Evolutionary conservation across 192 early-diverging fungal species (phyloP).

Genomic region (Funneliformis geosporum): DNA sequence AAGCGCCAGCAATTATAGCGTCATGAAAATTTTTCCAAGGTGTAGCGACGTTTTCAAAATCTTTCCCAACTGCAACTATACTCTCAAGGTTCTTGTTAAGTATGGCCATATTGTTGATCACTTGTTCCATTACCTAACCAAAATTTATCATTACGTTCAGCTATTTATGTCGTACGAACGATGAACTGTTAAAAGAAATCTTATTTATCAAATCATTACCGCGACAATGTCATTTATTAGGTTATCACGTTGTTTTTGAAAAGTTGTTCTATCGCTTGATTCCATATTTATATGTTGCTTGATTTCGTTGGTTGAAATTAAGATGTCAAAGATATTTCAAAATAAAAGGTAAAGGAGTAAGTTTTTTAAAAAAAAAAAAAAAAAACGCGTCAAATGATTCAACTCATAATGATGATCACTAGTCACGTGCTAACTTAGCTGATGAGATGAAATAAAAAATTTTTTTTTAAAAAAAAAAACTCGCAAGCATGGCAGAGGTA

Average conservation of each 20-base stretch:
- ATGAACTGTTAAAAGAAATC: too few relatives aligned
- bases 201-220: not conserved
- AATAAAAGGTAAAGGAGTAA: too few relatives aligned
- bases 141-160: not conserved
- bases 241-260: slow-evolving; percentile 7
- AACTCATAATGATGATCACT: too few relatives aligned
- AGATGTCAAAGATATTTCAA: too few relatives aligned
- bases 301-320: not conserved
- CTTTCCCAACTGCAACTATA: slow-evolving; percentile 51
- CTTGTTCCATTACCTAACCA: slow-evolving; percentile 46
- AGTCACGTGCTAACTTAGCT: too few relatives aligned
- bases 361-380: too few relatives aligned
- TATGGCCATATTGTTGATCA: slow-evolving; percentile 47
- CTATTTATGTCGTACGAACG: too few relatives aligned
- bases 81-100: slow-evolving; percentile 56
- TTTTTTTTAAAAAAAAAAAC: not conserved
- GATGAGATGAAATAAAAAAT: not conserved
- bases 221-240: not conserved
- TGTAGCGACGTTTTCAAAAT: slow-evolving; percentile 52
- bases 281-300: not conserved
- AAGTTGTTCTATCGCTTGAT: not conserved
- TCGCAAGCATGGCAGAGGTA: not conserved
- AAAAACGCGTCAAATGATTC: too few relatives aligned
- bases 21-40: slow-evolving; percentile 55
- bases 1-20: not conserved